These are phyloP conservation scores for Hydrangea macrophylla DNA, from an alignment of 148 eudicot species.

Conservation along the genomic window DNA sequence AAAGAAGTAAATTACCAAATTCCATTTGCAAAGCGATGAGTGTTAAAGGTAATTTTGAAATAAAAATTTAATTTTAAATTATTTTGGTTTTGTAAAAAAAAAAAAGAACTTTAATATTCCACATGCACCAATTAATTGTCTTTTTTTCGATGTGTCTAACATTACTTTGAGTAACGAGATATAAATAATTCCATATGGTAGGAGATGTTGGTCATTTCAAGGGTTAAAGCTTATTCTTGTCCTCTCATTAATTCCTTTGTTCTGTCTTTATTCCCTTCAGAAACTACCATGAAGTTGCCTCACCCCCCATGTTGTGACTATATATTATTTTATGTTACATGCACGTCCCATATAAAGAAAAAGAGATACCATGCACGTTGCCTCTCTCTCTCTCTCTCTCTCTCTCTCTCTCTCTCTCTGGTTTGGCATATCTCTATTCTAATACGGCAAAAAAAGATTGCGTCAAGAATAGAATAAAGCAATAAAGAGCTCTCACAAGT, in stretches of 20 bases:
- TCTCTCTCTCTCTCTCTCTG: conserved; percentile 7
- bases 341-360: conserved; percentile 11
- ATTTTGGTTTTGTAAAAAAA: too few relatives aligned
- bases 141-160: too few relatives aligned
- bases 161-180: too few relatives aligned
- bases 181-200: background rate
- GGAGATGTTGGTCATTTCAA: conserved; percentile 16
- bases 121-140: too few relatives aligned
- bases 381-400: conserved; percentile 8
- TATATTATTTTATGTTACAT: conserved; percentile 15
- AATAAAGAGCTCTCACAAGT: conserved; percentile 6
- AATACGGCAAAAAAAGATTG: conserved; percentile 5
- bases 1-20: too few relatives aligned
- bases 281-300: conserved; percentile 22
- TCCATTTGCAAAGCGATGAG: too few relatives aligned
- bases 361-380: conserved; percentile 13
- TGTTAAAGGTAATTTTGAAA: too few relatives aligned
- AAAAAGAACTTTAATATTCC: too few relatives aligned
- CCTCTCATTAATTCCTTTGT: conserved; percentile 3
- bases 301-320: background rate
- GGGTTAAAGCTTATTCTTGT: conserved; percentile 27
- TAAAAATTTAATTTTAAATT: too few relatives aligned
- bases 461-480: conserved; percentile 23
- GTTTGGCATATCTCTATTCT: background rate
- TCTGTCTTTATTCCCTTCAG: conserved; percentile 21